Conservation (phyloP, 208 protist genomes). For the Paratrypanosoma confusum region DNA sequence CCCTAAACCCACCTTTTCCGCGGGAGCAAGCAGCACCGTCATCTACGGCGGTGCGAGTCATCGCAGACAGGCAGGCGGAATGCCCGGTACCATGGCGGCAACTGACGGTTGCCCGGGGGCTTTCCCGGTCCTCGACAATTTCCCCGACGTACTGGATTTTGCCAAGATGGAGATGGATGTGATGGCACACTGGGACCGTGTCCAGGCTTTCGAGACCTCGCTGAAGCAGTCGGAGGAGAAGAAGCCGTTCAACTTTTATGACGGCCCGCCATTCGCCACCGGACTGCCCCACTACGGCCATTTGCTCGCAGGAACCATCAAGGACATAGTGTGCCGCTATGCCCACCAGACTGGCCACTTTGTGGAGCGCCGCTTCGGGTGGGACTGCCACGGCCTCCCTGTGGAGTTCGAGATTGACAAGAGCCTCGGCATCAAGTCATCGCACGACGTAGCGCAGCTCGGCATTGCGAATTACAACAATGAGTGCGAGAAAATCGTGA, state of each 20-base stretch:
- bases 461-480: constrained; percentile 99
- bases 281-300: constrained; percentile 99
- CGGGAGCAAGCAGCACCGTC: too few relatives aligned
- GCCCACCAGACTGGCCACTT: constrained; percentile 97
- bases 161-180: constrained; percentile 91
- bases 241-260: constrained; percentile 94
- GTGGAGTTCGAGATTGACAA: constrained; percentile 99
- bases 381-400: constrained; percentile 98
- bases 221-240: constrained; percentile 89
- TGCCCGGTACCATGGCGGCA: too few relatives aligned
- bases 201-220: constrained; percentile 94
- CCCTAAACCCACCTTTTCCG: too few relatives aligned
- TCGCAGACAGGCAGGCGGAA: too few relatives aligned
- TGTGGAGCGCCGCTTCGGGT: constrained; percentile 98
- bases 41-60: too few relatives aligned
- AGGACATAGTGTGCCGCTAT: constrained; percentile 99
- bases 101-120: too few relatives aligned
- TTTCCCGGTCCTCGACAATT: constrained; percentile 65
- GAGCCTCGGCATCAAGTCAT: constrained; percentile 82
- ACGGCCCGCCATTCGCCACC: constrained; percentile 99
- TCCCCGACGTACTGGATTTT: constrained; percentile 82
- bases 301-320: constrained; percentile 99
- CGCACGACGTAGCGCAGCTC: constrained; percentile 93
- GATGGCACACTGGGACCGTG: constrained; percentile 92
- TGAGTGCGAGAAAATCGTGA: constrained; percentile 97